A percentile compares a stretch with the other conserved stretches of the same genome.
Conservation (phyloP, 768 basidiomycete species). For the Hygrocybe coccinea region DNA sequence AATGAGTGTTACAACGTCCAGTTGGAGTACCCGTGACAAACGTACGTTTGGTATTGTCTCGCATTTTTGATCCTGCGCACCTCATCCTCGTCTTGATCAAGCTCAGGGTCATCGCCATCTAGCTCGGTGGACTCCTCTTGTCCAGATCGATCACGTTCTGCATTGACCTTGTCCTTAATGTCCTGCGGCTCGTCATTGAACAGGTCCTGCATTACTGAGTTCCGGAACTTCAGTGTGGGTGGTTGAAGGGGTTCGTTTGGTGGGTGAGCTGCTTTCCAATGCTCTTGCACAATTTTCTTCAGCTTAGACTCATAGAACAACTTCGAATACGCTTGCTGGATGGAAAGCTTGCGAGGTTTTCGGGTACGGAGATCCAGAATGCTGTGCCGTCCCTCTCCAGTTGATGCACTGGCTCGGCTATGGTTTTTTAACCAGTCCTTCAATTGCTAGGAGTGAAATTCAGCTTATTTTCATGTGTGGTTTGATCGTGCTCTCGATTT, state of each 20-base stretch:
- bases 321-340: neutral
- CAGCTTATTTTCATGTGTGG: too few relatives aligned
- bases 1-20: too few relatives aligned
- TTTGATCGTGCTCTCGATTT: neutral
- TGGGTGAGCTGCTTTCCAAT: neutral
- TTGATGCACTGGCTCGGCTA: neutral
- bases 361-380: neutral
- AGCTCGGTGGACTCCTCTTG: neutral
- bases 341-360: neutral
- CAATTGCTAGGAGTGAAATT: neutral
- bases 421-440: neutral
- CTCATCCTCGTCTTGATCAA: neutral
- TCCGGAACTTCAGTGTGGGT: neutral
- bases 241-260: neutral
- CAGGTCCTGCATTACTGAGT: neutral
- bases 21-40: too few relatives aligned
- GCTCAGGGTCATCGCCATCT: neutral
- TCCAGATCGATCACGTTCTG: neutral
- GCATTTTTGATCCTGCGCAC: neutral
- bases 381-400: too few relatives aligned
- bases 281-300: neutral
- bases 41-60: too few relatives aligned
- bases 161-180: neutral
- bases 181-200: neutral
- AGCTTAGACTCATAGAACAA: neutral